Evolutionary conservation across 192 early-diverging fungal species (phyloP), one percentile per base, ranked within the genome.

Genomic region (Linnemannia schmuckeri): DNA sequence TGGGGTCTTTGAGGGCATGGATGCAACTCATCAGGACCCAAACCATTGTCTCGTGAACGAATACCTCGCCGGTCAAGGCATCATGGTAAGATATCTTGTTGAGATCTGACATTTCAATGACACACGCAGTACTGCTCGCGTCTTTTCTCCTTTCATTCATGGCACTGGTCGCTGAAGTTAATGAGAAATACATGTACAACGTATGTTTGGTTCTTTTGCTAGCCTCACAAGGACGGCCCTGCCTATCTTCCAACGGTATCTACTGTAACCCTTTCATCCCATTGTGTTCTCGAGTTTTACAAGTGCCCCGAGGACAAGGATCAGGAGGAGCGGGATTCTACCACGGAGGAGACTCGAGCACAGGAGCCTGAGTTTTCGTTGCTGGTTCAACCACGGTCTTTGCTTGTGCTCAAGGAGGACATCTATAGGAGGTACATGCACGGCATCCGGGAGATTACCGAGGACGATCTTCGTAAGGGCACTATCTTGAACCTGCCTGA

Each of bases 41-140:
- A 92, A 92, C 69, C 91, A 92, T 72, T 82, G 87, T 38, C 80
- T 92, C 1, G 87, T 92, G 27, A 92, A 92, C 76, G 91, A 92
- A 38, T 92, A 92, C 73, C 74, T 91, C 49, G 75, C 89, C 37
- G 90, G 90, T 9, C 91, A 92, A 55, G 91, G 91, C 18, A 92
- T 92, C 70, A 80, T 92, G 79, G 89, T 90, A 89, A 57, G 33
- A 66, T 30, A 33, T 30, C 61, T 0, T 66, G 30, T 66, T 66
- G 10, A 12, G 30, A 33, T 15, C 15, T 52, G 49, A n/a, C 7
- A n/a, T 57, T n/a, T 52, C 49, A 20, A 15, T 18, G 15, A 57
- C 10, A n/a, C 20, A 57, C 24, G 52, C 15, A 17, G 2, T 30
- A 33, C 15, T 66, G 61, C 30, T 30, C n/a, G 2, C n/a, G 22